Evolutionary conservation across 2,329 filamentous ascomycete genomes (phyloP).

Genomic region (Xylariomycetidae sp.): DNA sequence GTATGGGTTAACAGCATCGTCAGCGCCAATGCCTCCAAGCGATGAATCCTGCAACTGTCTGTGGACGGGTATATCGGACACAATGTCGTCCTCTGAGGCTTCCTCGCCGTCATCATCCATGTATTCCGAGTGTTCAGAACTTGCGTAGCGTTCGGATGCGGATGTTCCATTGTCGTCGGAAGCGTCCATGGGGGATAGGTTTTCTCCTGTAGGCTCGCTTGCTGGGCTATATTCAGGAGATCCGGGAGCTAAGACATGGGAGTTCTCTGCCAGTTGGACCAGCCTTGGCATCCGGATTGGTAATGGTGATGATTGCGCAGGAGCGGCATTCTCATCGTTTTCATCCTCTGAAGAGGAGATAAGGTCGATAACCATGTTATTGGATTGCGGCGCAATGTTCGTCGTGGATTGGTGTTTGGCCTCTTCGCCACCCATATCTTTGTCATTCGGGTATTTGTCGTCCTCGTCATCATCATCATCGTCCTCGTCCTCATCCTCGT

Average conservation of each 20-base stretch:
- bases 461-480: conserved; percentile 8
- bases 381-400: conserved; percentile 3
- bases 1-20: too few relatives aligned
- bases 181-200: too few relatives aligned
- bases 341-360: conserved; percentile 19
- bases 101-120: conserved; percentile 13
- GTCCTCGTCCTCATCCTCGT: conserved; percentile 11
- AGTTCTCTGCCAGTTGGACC: too few relatives aligned
- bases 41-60: too few relatives aligned
- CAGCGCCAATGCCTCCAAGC: too few relatives aligned
- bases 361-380: conserved; percentile 16
- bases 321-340: conserved; percentile 8
- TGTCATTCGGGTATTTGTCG: conserved; percentile 9
- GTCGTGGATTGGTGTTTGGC: background rate
- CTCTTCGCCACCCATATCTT: conserved; percentile 6
- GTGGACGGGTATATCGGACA: background rate
- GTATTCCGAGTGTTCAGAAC: conserved; percentile 11
- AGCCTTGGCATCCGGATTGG: too few relatives aligned
- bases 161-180: too few relatives aligned
- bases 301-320: too few relatives aligned
- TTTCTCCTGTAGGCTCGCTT: too few relatives aligned
- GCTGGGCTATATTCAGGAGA: background rate
- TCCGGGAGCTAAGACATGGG: too few relatives aligned
- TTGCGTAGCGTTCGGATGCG: conserved; percentile 8
- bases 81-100: conserved; percentile 9